Base-by-base conservation (phyloP, 2,329 filamentous ascomycete species). In the Fusarium xyrophilum region DNA sequence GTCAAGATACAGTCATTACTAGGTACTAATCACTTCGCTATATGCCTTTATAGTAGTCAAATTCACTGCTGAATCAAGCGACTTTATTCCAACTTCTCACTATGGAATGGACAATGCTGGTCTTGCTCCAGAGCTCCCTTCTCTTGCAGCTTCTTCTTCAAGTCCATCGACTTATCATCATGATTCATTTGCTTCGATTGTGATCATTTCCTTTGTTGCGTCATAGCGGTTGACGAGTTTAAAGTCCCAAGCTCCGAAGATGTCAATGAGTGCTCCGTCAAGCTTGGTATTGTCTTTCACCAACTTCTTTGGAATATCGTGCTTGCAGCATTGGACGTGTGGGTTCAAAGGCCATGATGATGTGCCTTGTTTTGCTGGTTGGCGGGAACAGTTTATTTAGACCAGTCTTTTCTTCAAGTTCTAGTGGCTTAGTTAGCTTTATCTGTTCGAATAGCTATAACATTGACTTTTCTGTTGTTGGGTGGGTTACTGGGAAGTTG, bases 111-210 rank as follows among this genome's bases (percentile, higher is more conserved):
- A 15, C 8, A 25, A 25, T 8, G 3, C 21, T 36, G 15, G 30
- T 50, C 30, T 36, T 50, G 21, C 21, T 35, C 30, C 14, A 63
- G 25, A 5, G 19, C 15, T 4, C 21, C 36, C 33, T n/a, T 35
- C 11, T 40, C 6, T 7, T 43, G 13, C 3, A 64, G 36, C 0
- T 12, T 2, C 3, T 8, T 23, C 12, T n/a, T 13, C 3, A 63
- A 8, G 3, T 35, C 14, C 11, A 44, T n/a, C 3, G 25, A 25
- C n/a, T 13, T 11, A 6, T 19, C 13, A 40, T 28, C 35, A n/a
- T n/a, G n/a, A n/a, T n/a, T n/a, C n/a, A 13, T 63, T 63, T 40
- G 61, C 46, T 27, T 36, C 17, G 10, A 63, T 17, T 30, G 15
- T 40, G 14, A 56, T 35, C 3, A 10, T 7, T n/a, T 17, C 27